These are phyloP conservation scores for Emericellopsis terricola DNA, from an alignment of 495 filamentous ascomycete genomes.

Conservation along the genomic window DNA sequence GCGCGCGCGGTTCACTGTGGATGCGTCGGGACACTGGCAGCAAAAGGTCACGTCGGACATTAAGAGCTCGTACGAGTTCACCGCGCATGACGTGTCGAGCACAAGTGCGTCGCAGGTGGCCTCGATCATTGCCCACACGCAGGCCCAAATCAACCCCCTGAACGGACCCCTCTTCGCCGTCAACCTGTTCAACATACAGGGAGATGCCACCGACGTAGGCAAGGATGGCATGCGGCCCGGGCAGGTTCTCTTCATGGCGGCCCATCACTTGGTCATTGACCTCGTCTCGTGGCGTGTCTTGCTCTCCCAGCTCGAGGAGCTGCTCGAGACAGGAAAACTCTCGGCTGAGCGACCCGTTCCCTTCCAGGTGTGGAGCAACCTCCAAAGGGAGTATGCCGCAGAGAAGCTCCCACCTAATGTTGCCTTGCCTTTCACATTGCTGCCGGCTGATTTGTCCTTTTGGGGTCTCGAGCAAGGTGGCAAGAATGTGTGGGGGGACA, in stretches of 20 bases:
- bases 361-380: slow-evolving; percentile 33
- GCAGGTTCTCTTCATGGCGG: slow-evolving; percentile 41
- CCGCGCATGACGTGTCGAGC: too few relatives aligned
- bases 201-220: slow-evolving; percentile 28
- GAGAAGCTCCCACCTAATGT: slow-evolving; percentile 8
- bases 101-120: not conserved
- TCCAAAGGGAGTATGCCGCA: slow-evolving; percentile 5
- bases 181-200: slow-evolving; percentile 29
- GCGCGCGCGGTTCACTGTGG: slow-evolving; percentile 38
- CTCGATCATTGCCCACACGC: not conserved
- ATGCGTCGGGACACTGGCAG: not conserved
- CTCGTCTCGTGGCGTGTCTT: slow-evolving; percentile 55
- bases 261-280: slow-evolving; percentile 53
- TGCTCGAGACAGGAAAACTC: slow-evolving; percentile 15
- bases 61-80: too few relatives aligned
- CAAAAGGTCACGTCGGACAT: not conserved
- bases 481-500: slow-evolving; percentile 13
- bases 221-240: slow-evolving; percentile 19
- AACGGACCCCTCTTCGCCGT: slow-evolving; percentile 13
- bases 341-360: not conserved
- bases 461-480: slow-evolving; percentile 23
- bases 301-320: slow-evolving; percentile 45
- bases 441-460: slow-evolving; percentile 21
- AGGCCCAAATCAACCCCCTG: slow-evolving; percentile 19
- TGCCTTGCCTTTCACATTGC: slow-evolving; percentile 13